Evolutionary conservation across 768 basidiomycete genomes (phyloP).

Genomic region (Cystobasidium onofrii): DNA sequence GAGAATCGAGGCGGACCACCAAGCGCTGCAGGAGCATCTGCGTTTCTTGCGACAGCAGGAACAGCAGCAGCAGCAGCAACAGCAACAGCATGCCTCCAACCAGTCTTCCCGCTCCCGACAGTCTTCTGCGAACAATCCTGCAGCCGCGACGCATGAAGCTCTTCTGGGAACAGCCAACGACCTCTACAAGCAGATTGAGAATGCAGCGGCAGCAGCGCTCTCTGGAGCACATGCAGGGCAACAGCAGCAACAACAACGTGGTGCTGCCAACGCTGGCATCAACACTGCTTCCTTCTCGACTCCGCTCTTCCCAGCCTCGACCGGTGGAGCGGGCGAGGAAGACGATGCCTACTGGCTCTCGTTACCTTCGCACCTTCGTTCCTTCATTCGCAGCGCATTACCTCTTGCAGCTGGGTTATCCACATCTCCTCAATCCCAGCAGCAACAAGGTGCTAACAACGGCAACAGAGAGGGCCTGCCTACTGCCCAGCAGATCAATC

Average conservation of each 20-base stretch:
- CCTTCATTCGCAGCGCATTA: conserved; percentile 56
- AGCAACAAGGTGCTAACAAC: conserved; percentile 1
- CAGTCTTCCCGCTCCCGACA: neutral
- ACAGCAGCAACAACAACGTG: conserved; percentile 34
- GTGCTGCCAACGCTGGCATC: neutral
- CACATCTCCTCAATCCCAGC: neutral
- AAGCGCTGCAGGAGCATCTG: neutral
- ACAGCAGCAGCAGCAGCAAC: neutral
- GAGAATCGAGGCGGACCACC: conserved; percentile 11
- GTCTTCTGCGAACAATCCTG: neutral
- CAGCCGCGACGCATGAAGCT: conserved; percentile 53
- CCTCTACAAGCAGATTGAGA: conserved; percentile 55
- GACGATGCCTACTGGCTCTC: conserved; percentile 65
- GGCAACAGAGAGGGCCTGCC: neutral
- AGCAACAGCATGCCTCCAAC: too few species aligned
- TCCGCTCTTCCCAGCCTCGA: conserved; percentile 18
- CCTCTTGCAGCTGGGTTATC: conserved; percentile 45
- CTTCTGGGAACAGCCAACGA: conserved; percentile 58
- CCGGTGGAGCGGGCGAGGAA: conserved; percentile 31
- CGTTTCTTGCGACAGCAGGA: neutral
- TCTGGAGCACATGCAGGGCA: conserved; percentile 37
- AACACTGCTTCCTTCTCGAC: neutral
- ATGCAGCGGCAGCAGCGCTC: conserved; percentile 46
- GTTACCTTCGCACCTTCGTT: conserved; percentile 60
- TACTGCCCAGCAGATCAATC: conserved; percentile 35